These are phyloP conservation scores for Cytidiella melzeri DNA, from an alignment of 768 basidiomycete species.

Conservation along the genomic window DNA sequence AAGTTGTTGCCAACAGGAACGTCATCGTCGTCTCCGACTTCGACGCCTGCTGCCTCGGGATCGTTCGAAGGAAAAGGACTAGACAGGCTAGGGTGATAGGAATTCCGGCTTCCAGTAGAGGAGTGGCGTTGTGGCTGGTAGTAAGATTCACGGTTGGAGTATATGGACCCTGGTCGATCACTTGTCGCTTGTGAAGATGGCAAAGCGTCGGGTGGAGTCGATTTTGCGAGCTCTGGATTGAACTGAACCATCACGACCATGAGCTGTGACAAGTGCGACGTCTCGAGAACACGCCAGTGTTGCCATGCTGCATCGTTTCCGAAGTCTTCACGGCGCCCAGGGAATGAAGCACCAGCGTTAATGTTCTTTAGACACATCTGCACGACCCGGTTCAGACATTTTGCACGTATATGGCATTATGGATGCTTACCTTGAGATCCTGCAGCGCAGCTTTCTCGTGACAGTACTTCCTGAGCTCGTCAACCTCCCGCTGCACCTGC, in stretches of 20 bases:
- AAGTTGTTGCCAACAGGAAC: conserved; percentile 71
- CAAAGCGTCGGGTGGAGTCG: conserved; percentile 52
- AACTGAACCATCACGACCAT: conserved; percentile 82
- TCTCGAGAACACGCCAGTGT: conserved; percentile 78
- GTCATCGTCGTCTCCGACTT: conserved; percentile 58
- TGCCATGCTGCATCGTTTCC: conserved; percentile 76
- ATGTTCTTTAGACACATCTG: conserved; percentile 91
- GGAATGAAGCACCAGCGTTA: conserved; percentile 76
- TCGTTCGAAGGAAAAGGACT: conserved; percentile 25
- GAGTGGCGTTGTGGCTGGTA: conserved; percentile 36
- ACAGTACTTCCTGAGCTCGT: conserved; percentile 54
- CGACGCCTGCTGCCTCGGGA: conserved; percentile 32
- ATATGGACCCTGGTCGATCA: conserved; percentile 52
- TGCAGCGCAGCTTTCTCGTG: conserved; percentile 84
- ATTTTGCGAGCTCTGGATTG: conserved; percentile 83
- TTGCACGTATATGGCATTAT: neutral
- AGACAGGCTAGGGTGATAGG: conserved; percentile 29
- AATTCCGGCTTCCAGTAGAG: conserved; percentile 66
- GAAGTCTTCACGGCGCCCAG: conserved; percentile 85
- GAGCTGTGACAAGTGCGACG: conserved; percentile 78
- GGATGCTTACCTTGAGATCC: conserved; percentile 68
- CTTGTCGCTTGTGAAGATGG: conserved; percentile 22
- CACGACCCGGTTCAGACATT: conserved; percentile 11
- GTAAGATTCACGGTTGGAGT: conserved; percentile 26
- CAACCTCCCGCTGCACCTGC: conserved; percentile 69